A percentile compares a stretch with the other conserved stretches of the same genome.
Evolutionary conservation across 129 eudicot genomes (phyloP).

Genomic region (Centaurea solstitialis): DNA sequence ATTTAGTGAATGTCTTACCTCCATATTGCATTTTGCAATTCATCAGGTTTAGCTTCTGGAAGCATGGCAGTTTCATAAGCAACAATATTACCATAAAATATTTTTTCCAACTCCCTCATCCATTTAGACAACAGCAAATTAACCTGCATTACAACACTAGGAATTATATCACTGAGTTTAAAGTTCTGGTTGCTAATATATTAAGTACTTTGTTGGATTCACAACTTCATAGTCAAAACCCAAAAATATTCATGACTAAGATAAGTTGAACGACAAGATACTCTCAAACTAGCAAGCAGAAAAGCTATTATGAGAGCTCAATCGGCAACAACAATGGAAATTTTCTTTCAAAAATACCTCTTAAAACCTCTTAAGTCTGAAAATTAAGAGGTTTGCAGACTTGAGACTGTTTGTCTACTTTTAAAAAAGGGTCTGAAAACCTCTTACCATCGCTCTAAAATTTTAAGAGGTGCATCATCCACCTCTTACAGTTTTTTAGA

Average conservation of each 20-base stretch:
- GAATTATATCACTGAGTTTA: background rate
- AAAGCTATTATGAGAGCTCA: background rate
- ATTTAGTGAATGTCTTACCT: constrained; percentile 47
- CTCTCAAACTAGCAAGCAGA: constrained; percentile 8
- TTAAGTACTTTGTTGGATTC: background rate
- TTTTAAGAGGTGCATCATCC: no score
- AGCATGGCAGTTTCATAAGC: constrained; percentile 85
- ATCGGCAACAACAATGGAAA: background rate
- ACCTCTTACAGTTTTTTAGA: no score
- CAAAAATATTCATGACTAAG: background rate
- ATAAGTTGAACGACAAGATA: background rate
- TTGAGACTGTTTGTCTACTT: no score
- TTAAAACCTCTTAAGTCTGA: no score
- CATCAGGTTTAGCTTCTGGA: constrained; percentile 86
- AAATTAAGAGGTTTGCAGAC: no score
- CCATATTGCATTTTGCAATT: constrained; percentile 72
- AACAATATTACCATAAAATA: constrained; percentile 86
- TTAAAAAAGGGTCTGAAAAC: no score
- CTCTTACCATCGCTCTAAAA: no score
- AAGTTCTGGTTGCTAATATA: background rate
- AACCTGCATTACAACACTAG: constrained; percentile 52
- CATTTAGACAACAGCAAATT: constrained; percentile 78
- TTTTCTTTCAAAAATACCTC: no score
- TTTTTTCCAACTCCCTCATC: constrained; percentile 97
- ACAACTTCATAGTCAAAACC: constrained; percentile 1